Evolutionary conservation across 2,329 filamentous ascomycete species (phyloP), one percentile per base, ranked within the genome.

Genomic region (Botrytis byssoidea): DNA sequence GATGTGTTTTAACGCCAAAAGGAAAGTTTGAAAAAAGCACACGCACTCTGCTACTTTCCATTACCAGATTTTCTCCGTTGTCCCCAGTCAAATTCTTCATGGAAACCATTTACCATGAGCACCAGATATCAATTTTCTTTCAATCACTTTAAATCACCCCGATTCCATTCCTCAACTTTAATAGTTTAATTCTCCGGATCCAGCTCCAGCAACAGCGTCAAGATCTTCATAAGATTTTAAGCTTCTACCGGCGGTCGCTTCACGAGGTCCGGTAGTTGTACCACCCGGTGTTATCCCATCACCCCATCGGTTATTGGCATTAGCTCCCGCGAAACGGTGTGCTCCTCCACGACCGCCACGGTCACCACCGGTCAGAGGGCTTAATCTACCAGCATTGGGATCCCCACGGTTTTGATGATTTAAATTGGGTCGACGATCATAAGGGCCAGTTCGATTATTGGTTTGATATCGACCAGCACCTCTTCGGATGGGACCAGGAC

Each of bases 201-300:
- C 93, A 51, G 88, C 86, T 22, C 91, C 89, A 55, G 90, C 90
- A 74, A 92, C 91, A 64, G 97, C 95, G 84, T 99, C 96, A 37
- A 99, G 86, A 81, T 99, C 96, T 83, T 99, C 97, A 81, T 99
- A 99, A 82, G 94, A 98, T 87, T 97, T 97, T 77, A 99, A 85
- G 75, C 93, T 97, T 73, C 96, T 90, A 8, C 96, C 96, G 78
- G 97, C 93, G 0, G 97, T 94, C 18, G 96, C 95, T 83, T 98
- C 95, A 32, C 93, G 89, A 32, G 96, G 95, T 0, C 94, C 95
- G 74, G 95, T 91, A 3, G 92, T 90, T 48, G 92, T 90, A 37
- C 89, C 92, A 57, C 92, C 92, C 67, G 93, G 92, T 4, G 86
- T 86, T 59, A n/a, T 40, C 40, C 91, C 92, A 76, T 94, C 92